Evolutionary conservation across 139 green algal genomes (phyloP).

Genomic region (Trebouxia sp.): DNA sequence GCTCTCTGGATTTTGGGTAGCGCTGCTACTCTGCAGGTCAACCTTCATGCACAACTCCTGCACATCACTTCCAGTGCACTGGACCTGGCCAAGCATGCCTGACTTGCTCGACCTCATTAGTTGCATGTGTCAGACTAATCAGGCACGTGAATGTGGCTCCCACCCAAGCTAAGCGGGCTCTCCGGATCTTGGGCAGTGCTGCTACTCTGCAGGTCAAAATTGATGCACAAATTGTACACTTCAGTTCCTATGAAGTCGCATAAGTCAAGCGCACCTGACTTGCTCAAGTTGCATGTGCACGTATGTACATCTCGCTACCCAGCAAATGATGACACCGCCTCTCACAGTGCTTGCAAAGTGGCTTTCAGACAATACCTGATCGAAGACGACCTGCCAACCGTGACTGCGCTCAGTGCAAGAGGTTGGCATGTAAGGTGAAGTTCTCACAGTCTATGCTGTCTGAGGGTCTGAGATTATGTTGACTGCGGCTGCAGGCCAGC

Average conservation of each 20-base stretch:
- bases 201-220: constrained; percentile 49
- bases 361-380: too few species aligned
- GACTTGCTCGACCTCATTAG: not conserved
- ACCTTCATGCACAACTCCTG: too few species aligned
- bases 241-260: not conserved
- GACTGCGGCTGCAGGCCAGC: not conserved
- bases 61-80: not conserved
- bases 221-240: too few species aligned
- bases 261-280: not conserved
- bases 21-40: constrained; percentile 50
- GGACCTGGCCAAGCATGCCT: not conserved
- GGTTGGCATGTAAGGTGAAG: not conserved
- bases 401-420: not conserved
- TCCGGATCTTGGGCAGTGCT: constrained; percentile 79
- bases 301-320: not conserved
- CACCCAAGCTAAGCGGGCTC: constrained; percentile 72
- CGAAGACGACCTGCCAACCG: too few species aligned
- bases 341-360: not conserved
- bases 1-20: constrained; percentile 82
- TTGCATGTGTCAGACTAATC: constrained; percentile 61
- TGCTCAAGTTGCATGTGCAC: constrained; percentile 34
- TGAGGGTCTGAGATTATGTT: too few species aligned
- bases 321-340: not conserved
- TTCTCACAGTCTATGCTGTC: too few species aligned
- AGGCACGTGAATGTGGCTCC: constrained; percentile 45